These are phyloP conservation scores for Candida ficus DNA, from an alignment of 805 yeast species.

Conservation along the genomic window DNA sequence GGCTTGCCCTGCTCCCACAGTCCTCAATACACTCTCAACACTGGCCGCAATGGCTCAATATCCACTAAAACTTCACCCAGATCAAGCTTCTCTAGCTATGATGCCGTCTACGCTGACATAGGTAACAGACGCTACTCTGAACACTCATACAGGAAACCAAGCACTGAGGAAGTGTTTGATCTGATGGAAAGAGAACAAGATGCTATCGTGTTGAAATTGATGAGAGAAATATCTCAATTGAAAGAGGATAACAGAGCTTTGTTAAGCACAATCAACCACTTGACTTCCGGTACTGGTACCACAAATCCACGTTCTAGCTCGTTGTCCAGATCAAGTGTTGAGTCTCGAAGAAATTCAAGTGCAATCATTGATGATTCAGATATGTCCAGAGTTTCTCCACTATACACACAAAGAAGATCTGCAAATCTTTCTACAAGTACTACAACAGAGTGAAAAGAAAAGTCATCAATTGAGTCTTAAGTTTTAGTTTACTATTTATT, in stretches of 20 bases:
- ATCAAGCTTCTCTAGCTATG: constrained; percentile 11
- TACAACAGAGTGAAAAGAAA: too few species aligned
- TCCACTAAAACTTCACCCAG: constrained; percentile 20
- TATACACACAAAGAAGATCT: background rate
- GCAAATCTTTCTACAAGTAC: background rate
- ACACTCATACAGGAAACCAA: constrained; percentile 19
- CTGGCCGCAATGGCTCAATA: background rate
- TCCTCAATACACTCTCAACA: background rate
- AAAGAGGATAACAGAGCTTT: constrained; percentile 48
- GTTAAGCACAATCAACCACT: constrained; percentile 19
- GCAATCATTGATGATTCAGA: constrained; percentile 3
- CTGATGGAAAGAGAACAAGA: constrained; percentile 72
- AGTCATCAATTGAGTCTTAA: background rate
- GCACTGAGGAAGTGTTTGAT: constrained; percentile 47
- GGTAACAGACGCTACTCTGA: constrained; percentile 19
- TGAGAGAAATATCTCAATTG: constrained; percentile 52
- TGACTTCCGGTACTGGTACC: constrained; percentile 9
- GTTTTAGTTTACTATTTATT: background rate
- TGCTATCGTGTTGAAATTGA: constrained; percentile 61
- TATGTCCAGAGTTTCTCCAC: background rate
- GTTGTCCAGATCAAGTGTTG: constrained; percentile 10
- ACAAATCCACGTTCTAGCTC: constrained; percentile 5
- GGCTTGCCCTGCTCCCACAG: too few species aligned
- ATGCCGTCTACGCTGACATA: constrained; percentile 7
- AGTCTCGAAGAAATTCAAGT: constrained; percentile 13